Evolutionary conservation across 495 filamentous ascomycete species (phyloP).

Genomic region (Cudoniella acicularis): DNA sequence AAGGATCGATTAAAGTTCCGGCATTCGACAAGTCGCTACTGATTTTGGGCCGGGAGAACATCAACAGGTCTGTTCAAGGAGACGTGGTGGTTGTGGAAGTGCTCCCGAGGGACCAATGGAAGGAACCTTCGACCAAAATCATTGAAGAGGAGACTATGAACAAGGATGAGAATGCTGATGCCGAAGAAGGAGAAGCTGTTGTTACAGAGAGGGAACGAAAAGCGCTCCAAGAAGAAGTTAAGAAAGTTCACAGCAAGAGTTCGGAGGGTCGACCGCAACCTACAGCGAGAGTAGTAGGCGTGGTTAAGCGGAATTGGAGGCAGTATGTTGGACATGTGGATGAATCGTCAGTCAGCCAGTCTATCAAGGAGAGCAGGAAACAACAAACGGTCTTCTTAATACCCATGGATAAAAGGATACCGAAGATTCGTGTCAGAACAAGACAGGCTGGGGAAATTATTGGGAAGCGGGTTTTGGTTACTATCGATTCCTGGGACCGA

Average conservation of each 20-base stretch:
- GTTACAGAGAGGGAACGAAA: slow-evolving; percentile 81
- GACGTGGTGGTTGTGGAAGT: slow-evolving; percentile 91
- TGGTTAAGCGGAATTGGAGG: slow-evolving; percentile 93
- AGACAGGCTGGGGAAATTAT: slow-evolving; percentile 82
- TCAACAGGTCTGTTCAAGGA: slow-evolving; percentile 87
- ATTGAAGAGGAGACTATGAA: slow-evolving; percentile 92
- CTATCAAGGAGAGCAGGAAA: slow-evolving; percentile 65
- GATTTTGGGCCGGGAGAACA: slow-evolving; percentile 91
- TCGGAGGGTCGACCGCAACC: slow-evolving; percentile 80
- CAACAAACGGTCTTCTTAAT: slow-evolving; percentile 92
- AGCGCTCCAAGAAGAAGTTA: slow-evolving; percentile 86
- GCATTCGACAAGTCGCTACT: slow-evolving; percentile 86
- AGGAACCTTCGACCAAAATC: slow-evolving; percentile 88
- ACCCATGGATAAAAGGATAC: slow-evolving; percentile 95
- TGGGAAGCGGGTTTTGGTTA: slow-evolving; percentile 89
- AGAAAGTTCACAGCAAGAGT: slow-evolving; percentile 72
- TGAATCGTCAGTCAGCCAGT: slow-evolving; percentile 71
- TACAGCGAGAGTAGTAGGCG: slow-evolving; percentile 87
- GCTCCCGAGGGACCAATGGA: slow-evolving; percentile 92
- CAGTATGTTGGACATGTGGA: slow-evolving; percentile 97
- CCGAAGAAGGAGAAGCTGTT: slow-evolving; percentile 65
- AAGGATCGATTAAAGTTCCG: slow-evolving; percentile 84
- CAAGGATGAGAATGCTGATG: slow-evolving; percentile 87
- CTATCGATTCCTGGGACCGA: slow-evolving; percentile 92
- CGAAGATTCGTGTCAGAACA: slow-evolving; percentile 90